phyloP scores from a whole-genome alignment of 192 early-diverging fungal species.

The Mortierella claussenii region DNA sequence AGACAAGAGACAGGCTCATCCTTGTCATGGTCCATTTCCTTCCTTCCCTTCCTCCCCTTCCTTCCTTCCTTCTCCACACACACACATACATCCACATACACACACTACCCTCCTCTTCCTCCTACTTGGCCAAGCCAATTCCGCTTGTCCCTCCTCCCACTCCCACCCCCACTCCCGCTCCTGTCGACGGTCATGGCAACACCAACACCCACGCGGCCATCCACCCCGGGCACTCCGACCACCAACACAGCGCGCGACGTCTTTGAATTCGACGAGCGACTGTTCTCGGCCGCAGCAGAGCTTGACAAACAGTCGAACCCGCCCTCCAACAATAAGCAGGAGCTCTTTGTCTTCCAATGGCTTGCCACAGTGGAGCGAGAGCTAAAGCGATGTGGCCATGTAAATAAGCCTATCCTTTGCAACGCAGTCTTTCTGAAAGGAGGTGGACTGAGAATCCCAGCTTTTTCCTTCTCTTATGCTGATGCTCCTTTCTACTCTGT shows the following conservation, averaged over 20 bases:
- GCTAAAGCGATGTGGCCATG: conserved; percentile 62
- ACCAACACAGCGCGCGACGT: conserved; percentile 41
- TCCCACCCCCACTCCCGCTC: too few species aligned
- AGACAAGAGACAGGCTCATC: too few species aligned
- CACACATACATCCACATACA: too few species aligned
- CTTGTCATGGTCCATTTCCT: too few species aligned
- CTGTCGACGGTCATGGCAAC: too few species aligned
- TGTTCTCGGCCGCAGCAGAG: conserved; percentile 38
- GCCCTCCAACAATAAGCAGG: conserved; percentile 66
- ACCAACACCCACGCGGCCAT: conserved; percentile 41
- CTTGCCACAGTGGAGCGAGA: conserved; percentile 83
- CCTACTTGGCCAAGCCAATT: too few species aligned
- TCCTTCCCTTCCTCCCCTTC: too few species aligned
- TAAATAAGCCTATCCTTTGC: conserved; percentile 16
- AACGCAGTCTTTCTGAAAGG: neutral
- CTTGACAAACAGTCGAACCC: conserved; percentile 46
- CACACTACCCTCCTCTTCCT: too few species aligned
- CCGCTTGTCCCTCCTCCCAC: too few species aligned
- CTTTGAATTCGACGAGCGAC: conserved; percentile 49
- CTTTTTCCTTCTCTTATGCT: too few species aligned
- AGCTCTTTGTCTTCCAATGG: conserved; percentile 92
- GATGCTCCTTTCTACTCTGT: too few species aligned
- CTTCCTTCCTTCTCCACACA: conserved; percentile 3
- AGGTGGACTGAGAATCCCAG: too few species aligned
- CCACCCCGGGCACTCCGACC: conserved; percentile 45